These are phyloP conservation scores for Phytopythium delawarense DNA, from an alignment of 352 stramenopile genomes.

Conservation along the genomic window DNA sequence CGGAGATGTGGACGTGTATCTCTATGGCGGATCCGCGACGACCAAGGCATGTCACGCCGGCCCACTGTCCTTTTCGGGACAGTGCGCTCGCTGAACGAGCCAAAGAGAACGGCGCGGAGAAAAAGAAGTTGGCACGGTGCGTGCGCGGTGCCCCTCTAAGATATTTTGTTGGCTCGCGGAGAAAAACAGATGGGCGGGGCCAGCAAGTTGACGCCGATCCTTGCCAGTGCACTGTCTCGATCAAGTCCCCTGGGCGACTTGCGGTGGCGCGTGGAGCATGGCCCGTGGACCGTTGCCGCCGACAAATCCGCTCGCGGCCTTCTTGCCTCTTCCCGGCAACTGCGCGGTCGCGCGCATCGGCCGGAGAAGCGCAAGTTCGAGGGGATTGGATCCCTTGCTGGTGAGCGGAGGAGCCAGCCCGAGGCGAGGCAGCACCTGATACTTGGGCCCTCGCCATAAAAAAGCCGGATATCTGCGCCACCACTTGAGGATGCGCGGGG, in stretches of 20 bases:
- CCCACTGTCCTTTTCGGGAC: background rate
- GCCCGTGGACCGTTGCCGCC: no score
- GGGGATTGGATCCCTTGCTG: slow-evolving; percentile 3
- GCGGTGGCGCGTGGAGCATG: no score
- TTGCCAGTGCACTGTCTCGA: no score
- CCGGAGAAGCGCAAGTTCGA: background rate
- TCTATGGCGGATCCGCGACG: background rate
- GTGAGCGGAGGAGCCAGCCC: background rate
- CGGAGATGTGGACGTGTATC: background rate
- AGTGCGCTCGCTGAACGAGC: background rate
- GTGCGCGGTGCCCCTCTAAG: background rate
- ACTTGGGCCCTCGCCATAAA: background rate
- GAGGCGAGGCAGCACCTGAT: slow-evolving; percentile 9
- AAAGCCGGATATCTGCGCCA: background rate
- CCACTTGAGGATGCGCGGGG: background rate
- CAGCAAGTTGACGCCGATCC: no score
- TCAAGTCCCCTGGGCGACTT: no score
- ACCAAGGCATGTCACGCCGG: background rate
- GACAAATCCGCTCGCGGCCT: no score
- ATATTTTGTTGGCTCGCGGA: slow-evolving; percentile 2
- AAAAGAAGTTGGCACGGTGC: background rate
- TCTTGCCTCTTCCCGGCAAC: no score
- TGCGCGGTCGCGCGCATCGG: background rate
- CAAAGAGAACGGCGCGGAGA: background rate
- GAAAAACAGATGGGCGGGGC: slow-evolving; percentile 1